A percentile compares a stretch with the other conserved stretches of the same genome.
Evolutionary conservation across 1,284 basidiomycete genomes (phyloP).

Genomic region (Puccinia coronata): DNA sequence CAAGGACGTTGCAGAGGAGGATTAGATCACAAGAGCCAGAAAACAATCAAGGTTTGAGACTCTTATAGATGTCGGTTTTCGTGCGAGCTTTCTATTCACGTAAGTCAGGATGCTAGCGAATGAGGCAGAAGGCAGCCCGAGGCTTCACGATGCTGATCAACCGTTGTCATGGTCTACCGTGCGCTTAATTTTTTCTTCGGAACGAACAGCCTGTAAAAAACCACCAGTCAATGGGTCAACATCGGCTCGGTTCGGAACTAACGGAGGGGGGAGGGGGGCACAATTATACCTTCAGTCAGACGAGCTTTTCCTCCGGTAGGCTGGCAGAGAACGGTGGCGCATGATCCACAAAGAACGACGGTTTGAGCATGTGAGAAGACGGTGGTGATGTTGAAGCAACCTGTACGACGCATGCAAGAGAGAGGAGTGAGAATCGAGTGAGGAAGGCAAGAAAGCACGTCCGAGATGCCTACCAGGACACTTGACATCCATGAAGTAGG

Average conservation of each 20-base stretch:
- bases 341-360: constrained; percentile 68
- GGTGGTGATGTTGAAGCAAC: constrained; percentile 82
- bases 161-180: background rate
- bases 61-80: background rate
- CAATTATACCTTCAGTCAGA: constrained; percentile 96
- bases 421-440: background rate
- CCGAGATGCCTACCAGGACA: constrained; percentile 72
- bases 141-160: background rate
- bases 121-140: constrained; percentile 5
- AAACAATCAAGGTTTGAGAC: background rate
- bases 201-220: constrained; percentile 66
- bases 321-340: constrained; percentile 93
- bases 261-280: constrained; percentile 54
- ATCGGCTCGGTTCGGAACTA: background rate
- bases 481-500: constrained; percentile 99
- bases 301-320: constrained; percentile 98
- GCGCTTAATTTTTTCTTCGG: constrained; percentile 61
- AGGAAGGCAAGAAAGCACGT: background rate
- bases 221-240: background rate
- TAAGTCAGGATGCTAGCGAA: background rate
- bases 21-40: constrained; percentile 4
- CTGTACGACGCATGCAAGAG: constrained; percentile 7
- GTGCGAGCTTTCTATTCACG: background rate
- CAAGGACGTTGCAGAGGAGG: background rate
- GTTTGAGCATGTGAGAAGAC: constrained; percentile 63